Evolutionary conservation across 2,329 filamentous ascomycete genomes (phyloP).

Genomic region (Stemphylium vesicarium): DNA sequence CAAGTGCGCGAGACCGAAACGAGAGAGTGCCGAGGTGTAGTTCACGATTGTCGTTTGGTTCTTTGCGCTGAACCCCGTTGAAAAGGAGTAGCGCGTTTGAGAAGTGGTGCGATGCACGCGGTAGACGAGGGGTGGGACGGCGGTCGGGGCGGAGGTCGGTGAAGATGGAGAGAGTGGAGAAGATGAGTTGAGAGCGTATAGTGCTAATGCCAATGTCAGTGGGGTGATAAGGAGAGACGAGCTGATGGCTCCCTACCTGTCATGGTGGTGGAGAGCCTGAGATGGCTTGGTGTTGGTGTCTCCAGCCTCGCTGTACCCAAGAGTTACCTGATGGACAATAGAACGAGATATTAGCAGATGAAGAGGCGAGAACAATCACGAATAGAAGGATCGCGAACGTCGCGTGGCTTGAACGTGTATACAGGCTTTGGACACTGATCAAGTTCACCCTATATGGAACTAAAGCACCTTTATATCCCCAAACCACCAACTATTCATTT

Average conservation of each 20-base stretch:
- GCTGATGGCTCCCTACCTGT: slow-evolving; percentile 13
- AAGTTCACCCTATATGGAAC: background rate
- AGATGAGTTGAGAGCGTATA: slow-evolving; percentile 11
- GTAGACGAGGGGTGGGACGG: slow-evolving; percentile 38
- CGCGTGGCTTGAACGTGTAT: too few relatives aligned
- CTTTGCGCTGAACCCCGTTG: slow-evolving; percentile 40
- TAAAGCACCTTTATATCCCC: slow-evolving; percentile 6
- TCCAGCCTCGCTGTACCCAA: background rate
- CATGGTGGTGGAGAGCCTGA: slow-evolving; percentile 13
- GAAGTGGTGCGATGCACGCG: slow-evolving; percentile 36
- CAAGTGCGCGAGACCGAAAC: slow-evolving; percentile 41
- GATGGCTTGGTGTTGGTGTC: background rate
- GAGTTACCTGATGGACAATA: background rate
- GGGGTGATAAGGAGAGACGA: background rate
- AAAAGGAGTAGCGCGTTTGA: slow-evolving; percentile 42
- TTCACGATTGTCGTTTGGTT: slow-evolving; percentile 46
- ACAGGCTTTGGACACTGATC: background rate
- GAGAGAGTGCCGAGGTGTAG: slow-evolving; percentile 27
- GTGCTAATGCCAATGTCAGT: slow-evolving; percentile 9
- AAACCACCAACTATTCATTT: background rate
- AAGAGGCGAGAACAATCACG: background rate
- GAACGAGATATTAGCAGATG: background rate
- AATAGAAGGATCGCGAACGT: background rate
- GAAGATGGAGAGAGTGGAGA: slow-evolving; percentile 1
- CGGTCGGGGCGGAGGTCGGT: slow-evolving; percentile 23